Percentiles rank a stretch among this genome's conserved stretches.
Evolutionary conservation across 768 basidiomycete species (phyloP).

Genomic region (Tulasnella sp.): DNA sequence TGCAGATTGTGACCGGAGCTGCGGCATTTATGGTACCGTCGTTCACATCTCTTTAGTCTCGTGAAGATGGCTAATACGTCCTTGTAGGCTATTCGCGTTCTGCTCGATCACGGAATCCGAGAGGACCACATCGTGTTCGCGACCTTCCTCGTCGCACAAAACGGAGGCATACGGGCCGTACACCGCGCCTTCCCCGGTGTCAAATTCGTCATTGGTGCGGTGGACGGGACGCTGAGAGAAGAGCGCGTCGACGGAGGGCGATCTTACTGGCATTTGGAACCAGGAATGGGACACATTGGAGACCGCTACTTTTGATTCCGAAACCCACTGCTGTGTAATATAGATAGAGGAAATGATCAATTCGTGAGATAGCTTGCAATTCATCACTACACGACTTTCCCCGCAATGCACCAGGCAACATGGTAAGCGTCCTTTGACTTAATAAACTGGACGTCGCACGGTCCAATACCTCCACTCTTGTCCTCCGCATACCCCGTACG

Average conservation of each 20-base stretch:
- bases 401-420: too few relatives aligned
- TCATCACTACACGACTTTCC: too few relatives aligned
- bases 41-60: too few relatives aligned
- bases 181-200: conserved; percentile 73
- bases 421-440: too few relatives aligned
- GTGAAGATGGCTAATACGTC: not conserved
- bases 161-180: conserved; percentile 65
- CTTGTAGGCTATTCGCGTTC: conserved; percentile 56
- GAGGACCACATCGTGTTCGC: conserved; percentile 81
- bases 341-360: too few relatives aligned
- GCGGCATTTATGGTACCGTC: conserved; percentile 62
- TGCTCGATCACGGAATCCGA: conserved; percentile 83
- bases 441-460: too few relatives aligned
- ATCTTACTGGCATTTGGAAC: conserved; percentile 58
- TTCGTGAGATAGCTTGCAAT: too few relatives aligned
- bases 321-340: too few relatives aligned
- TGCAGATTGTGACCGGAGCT: conserved; percentile 83
- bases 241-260: conserved; percentile 42
- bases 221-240: conserved; percentile 77
- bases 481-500: too few relatives aligned
- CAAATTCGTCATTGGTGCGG: conserved; percentile 71
- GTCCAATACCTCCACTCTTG: too few relatives aligned
- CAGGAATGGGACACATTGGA: conserved; percentile 83
- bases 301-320: conserved; percentile 12
- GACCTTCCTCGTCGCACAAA: conserved; percentile 75